phyloP scores from a whole-genome alignment of 1,284 basidiomycete genomes.

The Irpex sp. region DNA sequence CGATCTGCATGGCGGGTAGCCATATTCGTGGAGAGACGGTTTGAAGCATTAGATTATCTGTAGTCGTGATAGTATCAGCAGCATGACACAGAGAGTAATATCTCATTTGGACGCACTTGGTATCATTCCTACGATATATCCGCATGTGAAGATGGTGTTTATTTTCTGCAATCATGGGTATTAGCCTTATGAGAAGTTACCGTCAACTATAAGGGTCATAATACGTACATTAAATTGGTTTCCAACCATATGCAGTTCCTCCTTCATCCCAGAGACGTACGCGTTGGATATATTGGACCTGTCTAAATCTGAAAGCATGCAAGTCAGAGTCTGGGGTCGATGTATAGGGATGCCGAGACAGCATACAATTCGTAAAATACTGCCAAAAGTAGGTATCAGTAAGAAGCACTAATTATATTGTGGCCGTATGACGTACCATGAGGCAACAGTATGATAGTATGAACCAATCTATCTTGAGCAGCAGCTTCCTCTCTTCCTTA shows the following conservation, averaged over 20 bases:
- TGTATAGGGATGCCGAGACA: not conserved
- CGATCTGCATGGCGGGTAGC: slow-evolving; percentile 59
- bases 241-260: slow-evolving; percentile 67
- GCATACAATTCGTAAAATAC: slow-evolving; percentile 63
- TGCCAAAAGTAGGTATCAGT: slow-evolving; percentile 17
- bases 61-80: not conserved
- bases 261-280: slow-evolving; percentile 80
- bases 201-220: too few relatives aligned
- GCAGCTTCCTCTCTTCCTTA: slow-evolving; percentile 39
- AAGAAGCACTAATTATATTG: not conserved
- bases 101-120: slow-evolving; percentile 41
- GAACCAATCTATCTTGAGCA: slow-evolving; percentile 60
- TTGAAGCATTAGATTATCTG: slow-evolving; percentile 62
- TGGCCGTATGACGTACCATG: slow-evolving; percentile 40
- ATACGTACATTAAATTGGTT: slow-evolving; percentile 57
- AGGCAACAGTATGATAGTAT: slow-evolving; percentile 66
- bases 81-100: not conserved
- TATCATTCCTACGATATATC: slow-evolving; percentile 69
- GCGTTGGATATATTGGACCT: slow-evolving; percentile 63
- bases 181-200: not conserved
- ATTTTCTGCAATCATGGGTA: slow-evolving; percentile 40
- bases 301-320: slow-evolving; percentile 46
- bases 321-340: not conserved
- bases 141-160: slow-evolving; percentile 65
- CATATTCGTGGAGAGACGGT: slow-evolving; percentile 57